Evolutionary conservation across 495 filamentous ascomycete species (phyloP), one percentile per base, ranked within the genome.

Genomic region (Gamarada debralockiae): DNA sequence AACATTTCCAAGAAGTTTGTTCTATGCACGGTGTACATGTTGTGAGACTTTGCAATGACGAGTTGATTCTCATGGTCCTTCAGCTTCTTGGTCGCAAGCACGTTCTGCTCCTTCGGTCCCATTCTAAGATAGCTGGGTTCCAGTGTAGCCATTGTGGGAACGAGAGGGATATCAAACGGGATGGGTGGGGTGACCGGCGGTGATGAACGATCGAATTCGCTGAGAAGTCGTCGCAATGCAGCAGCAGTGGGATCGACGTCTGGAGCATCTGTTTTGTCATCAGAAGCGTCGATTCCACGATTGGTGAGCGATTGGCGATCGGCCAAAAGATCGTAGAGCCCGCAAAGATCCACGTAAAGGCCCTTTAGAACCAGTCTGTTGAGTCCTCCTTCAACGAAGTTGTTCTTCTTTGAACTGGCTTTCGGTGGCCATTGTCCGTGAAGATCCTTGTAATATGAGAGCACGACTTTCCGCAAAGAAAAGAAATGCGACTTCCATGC

Each of bases 351-450:
- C 31, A 81, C 76, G 68, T 97, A 97, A 12, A 98, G 66, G 53
- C 89, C 85, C 59, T 80, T 81, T 24, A 97, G 71, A 14, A 95
- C 84, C 45, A 87, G 70, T 3, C 93, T 80, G 64, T 96, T 97
- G 34, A 98, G 75, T 3, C 93, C 93, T 40, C 76, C 78, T 57
- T 89, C 89, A 15, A 87, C 85, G 41, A 95, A 93, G 10, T 84
- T 77, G 61, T 96, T 96, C 75, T 96, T 96, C 74, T 96, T 97
- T 34, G 83, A 90, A 45, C 75, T 81, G 0, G 90, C 90, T 65
- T 92, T 93, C 31, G 95, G 93, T 17, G 95, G 92, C 93, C 93
- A 98, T 46, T 85, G 84, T 34, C 95, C 95, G 63, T 95, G 95
- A 45, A 81, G 78, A 42, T 82, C 69, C 61, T 90, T 90, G 67